These are phyloP conservation scores for Cercospora brassicicola DNA, from an alignment of 2,329 filamentous ascomycete species.

Conservation along the genomic window DNA sequence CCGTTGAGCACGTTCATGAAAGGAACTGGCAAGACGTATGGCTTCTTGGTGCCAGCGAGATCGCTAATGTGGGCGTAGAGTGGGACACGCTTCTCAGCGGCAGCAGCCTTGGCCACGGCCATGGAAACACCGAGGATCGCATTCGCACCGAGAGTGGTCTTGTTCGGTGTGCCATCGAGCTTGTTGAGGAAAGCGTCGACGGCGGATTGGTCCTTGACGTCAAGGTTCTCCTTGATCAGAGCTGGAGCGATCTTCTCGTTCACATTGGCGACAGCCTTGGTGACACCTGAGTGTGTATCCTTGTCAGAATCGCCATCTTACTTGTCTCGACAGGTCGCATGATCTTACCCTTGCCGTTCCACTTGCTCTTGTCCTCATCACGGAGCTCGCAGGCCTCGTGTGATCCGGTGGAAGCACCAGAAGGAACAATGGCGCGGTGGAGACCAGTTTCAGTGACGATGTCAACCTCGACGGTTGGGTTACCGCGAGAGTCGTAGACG, in stretches of 20 bases:
- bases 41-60: conserved; percentile 54
- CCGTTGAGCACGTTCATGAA: conserved; percentile 62
- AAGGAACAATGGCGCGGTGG: conserved; percentile 96
- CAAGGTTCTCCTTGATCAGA: conserved; percentile 55
- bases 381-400: conserved; percentile 57
- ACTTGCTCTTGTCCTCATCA: conserved; percentile 55
- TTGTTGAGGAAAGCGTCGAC: conserved; percentile 56
- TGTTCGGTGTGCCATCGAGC: conserved; percentile 60
- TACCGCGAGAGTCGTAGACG: conserved; percentile 95
- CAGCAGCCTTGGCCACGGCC: conserved; percentile 59
- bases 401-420: conserved; percentile 82
- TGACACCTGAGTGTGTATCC: conserved; percentile 45
- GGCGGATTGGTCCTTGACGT: conserved; percentile 56
- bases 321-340: neutral
- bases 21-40: conserved; percentile 58
- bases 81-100: conserved; percentile 56
- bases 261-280: conserved; percentile 58
- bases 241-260: conserved; percentile 57
- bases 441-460: conserved; percentile 94
- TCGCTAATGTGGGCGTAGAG: conserved; percentile 60
- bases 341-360: conserved; percentile 53
- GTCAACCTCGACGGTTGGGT: conserved; percentile 98
- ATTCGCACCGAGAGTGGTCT: conserved; percentile 60
- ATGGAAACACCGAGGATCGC: conserved; percentile 62
- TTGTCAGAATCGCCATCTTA: neutral